Conservation (phyloP, 1,284 basidiomycete species). For the Ceratobasidium sp. region DNA sequence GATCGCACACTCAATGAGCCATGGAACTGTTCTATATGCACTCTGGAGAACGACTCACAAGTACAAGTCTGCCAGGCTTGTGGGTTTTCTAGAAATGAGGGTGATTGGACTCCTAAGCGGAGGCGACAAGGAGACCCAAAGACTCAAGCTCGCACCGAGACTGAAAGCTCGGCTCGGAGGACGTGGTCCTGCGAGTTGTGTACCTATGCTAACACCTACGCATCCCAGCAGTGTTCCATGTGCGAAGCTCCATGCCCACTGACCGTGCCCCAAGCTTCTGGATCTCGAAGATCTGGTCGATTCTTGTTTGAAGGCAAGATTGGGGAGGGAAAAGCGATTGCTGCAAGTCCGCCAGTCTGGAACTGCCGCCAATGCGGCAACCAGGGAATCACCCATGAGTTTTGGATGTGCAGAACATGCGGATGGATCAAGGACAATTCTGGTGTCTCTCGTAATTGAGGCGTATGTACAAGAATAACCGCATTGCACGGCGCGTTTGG, state of each 20-base stretch:
- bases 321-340: not conserved
- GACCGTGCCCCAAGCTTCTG: slow-evolving; percentile 30
- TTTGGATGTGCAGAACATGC: slow-evolving; percentile 79
- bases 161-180: not conserved
- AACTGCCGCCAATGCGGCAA: slow-evolving; percentile 72
- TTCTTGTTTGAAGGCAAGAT: not conserved
- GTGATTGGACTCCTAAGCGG: slow-evolving; percentile 16
- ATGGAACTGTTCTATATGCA: slow-evolving; percentile 65
- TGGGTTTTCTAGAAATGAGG: slow-evolving; percentile 10
- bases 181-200: slow-evolving; percentile 54
- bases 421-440: slow-evolving; percentile 67
- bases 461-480: not conserved
- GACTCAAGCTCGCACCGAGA: not conserved
- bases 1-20: slow-evolving; percentile 43
- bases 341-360: slow-evolving; percentile 60
- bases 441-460: slow-evolving; percentile 7
- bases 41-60: not conserved
- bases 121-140: not conserved
- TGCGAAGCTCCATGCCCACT: slow-evolving; percentile 56
- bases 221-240: slow-evolving; percentile 70
- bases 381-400: slow-evolving; percentile 64
- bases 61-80: slow-evolving; percentile 18
- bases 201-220: slow-evolving; percentile 68
- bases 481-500: not conserved
- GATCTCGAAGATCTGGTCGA: not conserved